Evolutionary conservation across 2,329 filamentous ascomycete species (phyloP), one percentile per base, ranked within the genome.

Genomic region (Penicillium psychrosexuale): DNA sequence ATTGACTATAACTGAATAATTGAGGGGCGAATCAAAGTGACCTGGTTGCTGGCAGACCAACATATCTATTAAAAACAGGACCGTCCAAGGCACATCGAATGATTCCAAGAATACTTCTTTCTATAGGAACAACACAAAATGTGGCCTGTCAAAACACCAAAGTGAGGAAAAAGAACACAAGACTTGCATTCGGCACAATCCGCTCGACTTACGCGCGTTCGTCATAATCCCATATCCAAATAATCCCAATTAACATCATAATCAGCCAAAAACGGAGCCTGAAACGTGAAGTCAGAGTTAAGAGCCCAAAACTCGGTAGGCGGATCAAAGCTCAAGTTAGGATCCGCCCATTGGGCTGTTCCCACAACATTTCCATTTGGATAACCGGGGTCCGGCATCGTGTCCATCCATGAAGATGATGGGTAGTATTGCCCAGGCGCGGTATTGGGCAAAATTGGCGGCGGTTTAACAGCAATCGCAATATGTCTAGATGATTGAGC

Each of bases 291-390:
- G 3, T 58, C 38, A 8, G 47, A 19, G 11, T 56, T 40, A 9
- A 56, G 42, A 37, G 56, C 49, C 58, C 58, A 58, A 38, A 53
- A 34, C 24, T 56, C 58, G 11, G 39, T 22, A 9, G 30, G n/a
- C 6, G 17, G 47, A n/a, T 44, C 51, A 9, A 38, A 47, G 13
- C 8, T 13, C n/a, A 38, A 28, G 17, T 2, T 3, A 6, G 22
- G 1, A 36, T 17, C 19, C 2, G 30, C 13, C 48, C 8, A 44
- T 19, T 33, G 40, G 13, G 19, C 5, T 19, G 36, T 47, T 27
- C 47, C 31, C 3, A 11, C 27, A 44, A 22, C 7, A 8, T 38
- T 6, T 7, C 15, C 13, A 17, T 8, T 27, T 22, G 13, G 8
- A 37, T 15, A 28, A 9, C 12, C 5, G 3, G 13, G 13, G 8